Base-by-base conservation (phyloP, 1,284 basidiomycete genomes). In the Ceratobasidium sp. region DNA sequence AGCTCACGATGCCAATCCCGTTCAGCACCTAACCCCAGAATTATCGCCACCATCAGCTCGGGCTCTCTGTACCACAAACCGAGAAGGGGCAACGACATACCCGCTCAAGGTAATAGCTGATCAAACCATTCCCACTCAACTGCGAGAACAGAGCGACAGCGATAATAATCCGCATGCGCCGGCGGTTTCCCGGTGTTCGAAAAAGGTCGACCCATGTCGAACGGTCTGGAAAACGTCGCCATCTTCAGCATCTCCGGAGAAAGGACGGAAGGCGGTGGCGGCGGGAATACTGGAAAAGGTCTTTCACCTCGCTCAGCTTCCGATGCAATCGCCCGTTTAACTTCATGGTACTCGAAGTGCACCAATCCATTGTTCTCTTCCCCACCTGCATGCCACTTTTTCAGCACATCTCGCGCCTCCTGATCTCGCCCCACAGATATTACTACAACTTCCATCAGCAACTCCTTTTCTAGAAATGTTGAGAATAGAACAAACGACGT, bases 391-490 rank as follows among this genome's bases (percentile, higher is more conserved):
- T 80, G 80, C 70, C 77, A 81, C 57, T 78, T 69, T 35, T 76
- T 80, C 30, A 81, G 54, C 35, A 79, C 70, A 18, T 67, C 55
- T 38, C 74, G 74, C 20, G 81, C 81, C 54, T 81, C 66, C 33
- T 60, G 75, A 5, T 80, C 78, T 48, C 79, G 76, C 35, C 81
- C 81, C 38, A 79, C 65, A 55, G 68, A 79, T 57, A 79, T 23
- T 52, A 52, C 59, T 60, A 48, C 75, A 90, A 90, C 3, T 12
- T 88, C 86, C 52, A 90, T 88, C 60, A 14, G 78, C 18, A 84
- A 90, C 89, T 14, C n/a, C 88, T 86, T 82, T 50, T 90, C 90
- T 81, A n/a, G n/a, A n/a, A n/a, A n/a, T n/a, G n/a, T n/a, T n/a
- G n/a, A n/a, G 27, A 3, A 12, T 30, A 20, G 33, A 27, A 33